Percentiles rank a stretch among this genome's conserved stretches.
Conservation (phyloP, 345 rosid genomes). For the Lenwebbia sp. region DNA sequence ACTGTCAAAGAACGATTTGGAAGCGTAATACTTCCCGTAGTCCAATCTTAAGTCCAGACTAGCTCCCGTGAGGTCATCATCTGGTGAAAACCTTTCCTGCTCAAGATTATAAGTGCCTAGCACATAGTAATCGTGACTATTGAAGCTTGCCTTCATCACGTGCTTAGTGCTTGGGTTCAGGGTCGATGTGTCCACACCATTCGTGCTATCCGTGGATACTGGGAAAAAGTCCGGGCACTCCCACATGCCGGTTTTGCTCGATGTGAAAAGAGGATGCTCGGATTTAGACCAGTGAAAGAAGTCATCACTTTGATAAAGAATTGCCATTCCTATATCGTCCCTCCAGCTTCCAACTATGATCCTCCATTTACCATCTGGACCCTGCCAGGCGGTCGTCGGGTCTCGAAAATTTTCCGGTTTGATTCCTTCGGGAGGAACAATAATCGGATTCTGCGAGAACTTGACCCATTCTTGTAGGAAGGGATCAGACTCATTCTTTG, state of each 20-base stretch:
- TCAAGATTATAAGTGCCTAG: constrained; percentile 40
- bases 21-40: constrained; percentile 58
- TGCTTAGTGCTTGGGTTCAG: constrained; percentile 26
- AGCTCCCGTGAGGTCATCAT: constrained; percentile 24
- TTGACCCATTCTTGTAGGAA: constrained; percentile 55
- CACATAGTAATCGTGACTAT: constrained; percentile 34
- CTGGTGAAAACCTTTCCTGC: constrained; percentile 23
- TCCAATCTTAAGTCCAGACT: constrained; percentile 43
- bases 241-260: constrained; percentile 41
- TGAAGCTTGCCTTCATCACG: constrained; percentile 45
- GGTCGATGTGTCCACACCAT: constrained; percentile 40
- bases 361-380: constrained; percentile 29
- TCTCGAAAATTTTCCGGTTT: constrained; percentile 40
- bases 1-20: constrained; percentile 53
- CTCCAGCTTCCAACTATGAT: constrained; percentile 24
- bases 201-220: constrained; percentile 12
- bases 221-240: constrained; percentile 68
- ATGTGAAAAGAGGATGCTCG: constrained; percentile 21
- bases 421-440: constrained; percentile 33
- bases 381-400: constrained; percentile 57
- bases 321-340: constrained; percentile 23
- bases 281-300: constrained; percentile 28
- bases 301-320: constrained; percentile 38
- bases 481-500: constrained; percentile 47
- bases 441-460: constrained; percentile 37